These are phyloP conservation scores for Solanum sparsipilum DNA, from an alignment of 257 asterid genomes.

Conservation along the genomic window DNA sequence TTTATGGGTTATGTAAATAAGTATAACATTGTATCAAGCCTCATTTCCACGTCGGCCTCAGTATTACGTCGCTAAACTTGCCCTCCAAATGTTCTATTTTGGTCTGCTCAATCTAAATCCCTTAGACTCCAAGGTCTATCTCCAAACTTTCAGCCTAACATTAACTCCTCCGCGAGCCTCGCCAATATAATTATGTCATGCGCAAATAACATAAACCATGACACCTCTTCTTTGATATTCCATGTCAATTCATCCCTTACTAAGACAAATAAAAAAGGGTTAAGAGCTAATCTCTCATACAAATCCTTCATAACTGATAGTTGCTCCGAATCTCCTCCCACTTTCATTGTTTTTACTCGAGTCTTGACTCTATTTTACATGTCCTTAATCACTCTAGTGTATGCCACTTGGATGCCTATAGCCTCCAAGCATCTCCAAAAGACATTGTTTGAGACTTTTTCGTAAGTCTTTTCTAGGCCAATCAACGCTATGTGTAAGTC, in stretches of 20 bases:
- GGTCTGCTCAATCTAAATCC: too few species aligned
- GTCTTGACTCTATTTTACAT: background rate
- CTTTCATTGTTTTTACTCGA: rapidly evolving
- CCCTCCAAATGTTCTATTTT: too few species aligned
- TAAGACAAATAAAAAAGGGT: background rate
- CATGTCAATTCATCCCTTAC: background rate
- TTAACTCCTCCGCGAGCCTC: too few species aligned
- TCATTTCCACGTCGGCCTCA: too few species aligned
- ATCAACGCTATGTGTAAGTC: background rate
- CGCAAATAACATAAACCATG: too few species aligned
- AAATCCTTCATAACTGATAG: background rate
- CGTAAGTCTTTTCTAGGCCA: background rate
- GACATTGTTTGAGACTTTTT: background rate
- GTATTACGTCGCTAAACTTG: too few species aligned
- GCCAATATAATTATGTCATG: too few species aligned
- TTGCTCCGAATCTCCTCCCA: background rate
- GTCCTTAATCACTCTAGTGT: background rate
- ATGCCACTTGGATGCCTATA: background rate
- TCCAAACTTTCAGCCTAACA: too few species aligned
- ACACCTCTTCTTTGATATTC: too few species aligned
- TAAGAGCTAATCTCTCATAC: background rate
- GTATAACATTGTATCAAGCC: too few species aligned
- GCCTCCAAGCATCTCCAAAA: background rate
- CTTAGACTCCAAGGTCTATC: too few species aligned
- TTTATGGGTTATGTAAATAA: too few species aligned